Base-by-base conservation (phyloP, 352 stramenopile genomes). In the Blastocystis sp. region DNA sequence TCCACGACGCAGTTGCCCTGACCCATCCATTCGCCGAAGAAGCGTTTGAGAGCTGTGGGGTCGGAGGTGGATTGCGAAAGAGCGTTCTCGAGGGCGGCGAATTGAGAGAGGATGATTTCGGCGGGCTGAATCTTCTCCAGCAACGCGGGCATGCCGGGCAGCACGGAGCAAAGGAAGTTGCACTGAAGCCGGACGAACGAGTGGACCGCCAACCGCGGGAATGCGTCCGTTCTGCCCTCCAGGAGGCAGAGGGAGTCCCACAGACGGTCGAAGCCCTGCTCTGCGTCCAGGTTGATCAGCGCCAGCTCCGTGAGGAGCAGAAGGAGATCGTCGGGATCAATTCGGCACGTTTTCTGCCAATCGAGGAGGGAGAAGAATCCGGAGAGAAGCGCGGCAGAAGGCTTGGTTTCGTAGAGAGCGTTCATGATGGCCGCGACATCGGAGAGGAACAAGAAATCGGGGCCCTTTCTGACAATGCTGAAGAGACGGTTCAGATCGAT, bases 121-220 rank as follows among this genome's bases (percentile, higher is more conserved):
- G 48, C 48, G 48, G 5, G 48, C 5, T 56, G 48, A 56, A 56
- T 7, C 5, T 45, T 7, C 5, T 45, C 71, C 3, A 66, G 91
- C 65, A 86, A 80, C 19, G 84, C 69, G 79, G 90, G 90, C 19
- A 91, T 62, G 7, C 34, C 34, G 17, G 60, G 19, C 11, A 90
- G 90, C 11, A 92, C 28, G 23, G 89, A 78, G 14, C 89, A 60
- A 62, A 90, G 88, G 48, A 93, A 88, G 45, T 89, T 66, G 77
- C 91, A 89, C 40, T 84, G 74, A 3, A 69, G 21, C 40, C 34
- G 65, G 14, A 69, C 56, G 38, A 67, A 84, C 11, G 45, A n/a
- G 4, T 52, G 52, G 34, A 84, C 5, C 48, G 48, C 67, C 9
- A 84, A 56, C 56, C 38, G 4, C 17, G 71, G 48, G 60, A 67